Base-by-base conservation (phyloP, 1,139 yeast species). In the Pichia sp. region DNA sequence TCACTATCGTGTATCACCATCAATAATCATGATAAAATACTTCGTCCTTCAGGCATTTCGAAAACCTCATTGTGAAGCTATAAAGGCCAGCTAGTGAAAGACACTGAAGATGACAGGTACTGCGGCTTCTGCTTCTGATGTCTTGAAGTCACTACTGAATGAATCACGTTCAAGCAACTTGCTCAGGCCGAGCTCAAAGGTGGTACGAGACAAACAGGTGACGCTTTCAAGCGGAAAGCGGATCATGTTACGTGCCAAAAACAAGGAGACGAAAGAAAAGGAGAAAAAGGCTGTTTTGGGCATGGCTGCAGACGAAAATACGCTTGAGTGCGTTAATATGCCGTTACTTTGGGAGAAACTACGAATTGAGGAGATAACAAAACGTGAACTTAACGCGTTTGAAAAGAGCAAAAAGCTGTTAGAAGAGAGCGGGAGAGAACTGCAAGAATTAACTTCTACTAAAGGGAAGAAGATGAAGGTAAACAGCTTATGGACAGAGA, bases 401-500 rank as follows among this genome's bases (percentile, higher is more conserved):
- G 53, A 53, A 2, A 38, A 45, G 10, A 26, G 11, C 1, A 47
- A 45, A 13, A 44, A 44, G 3, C 45, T 44, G 15, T 38, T 55
- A 4, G 40, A 50, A 10, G 42, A 51, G 2, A 45, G 29, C 36
- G 50, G 45, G 3, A 49, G 43, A 13, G 54, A 52, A 26, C 49
- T 56, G 30, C 38, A 58, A 51, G 46, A 57, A 48, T n/a, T 29
- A 31, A 15, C 45, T 26, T 11, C 62, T 3, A 53, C 38, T 3
- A 44, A 15, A 5, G 26, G 43, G 30, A 47, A n/a, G n/a, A 50
- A 42, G 23, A 31, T 23, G n/a, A 49, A 15, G 13, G 23, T 47
- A 1, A 51, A 56, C 30, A 53, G 59, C 7, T 67, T 85, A 8
- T 85, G 89, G 89, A 81, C 90, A 0, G 98, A 93, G 64, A 90